Conservation (phyloP, 2,329 filamentous ascomycete genomes). For the Lojkania enalia region DNA sequence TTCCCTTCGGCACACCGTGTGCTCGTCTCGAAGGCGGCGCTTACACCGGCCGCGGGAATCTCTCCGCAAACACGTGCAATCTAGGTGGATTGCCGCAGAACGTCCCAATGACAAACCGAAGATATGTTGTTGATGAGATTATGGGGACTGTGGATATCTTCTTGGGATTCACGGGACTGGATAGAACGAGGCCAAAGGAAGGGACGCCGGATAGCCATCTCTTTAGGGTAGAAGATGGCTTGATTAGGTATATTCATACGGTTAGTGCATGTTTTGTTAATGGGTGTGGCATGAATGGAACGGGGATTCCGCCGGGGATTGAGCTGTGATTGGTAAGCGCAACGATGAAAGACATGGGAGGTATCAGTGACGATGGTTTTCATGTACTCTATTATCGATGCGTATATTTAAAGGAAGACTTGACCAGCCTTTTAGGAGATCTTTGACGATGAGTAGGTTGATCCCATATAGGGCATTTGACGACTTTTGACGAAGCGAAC, state of each 20-base stretch:
- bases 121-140: slow-evolving; percentile 11
- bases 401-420: too few relatives aligned
- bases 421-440: too few relatives aligned
- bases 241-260: slow-evolving; percentile 14
- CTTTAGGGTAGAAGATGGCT: slow-evolving; percentile 13
- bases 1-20: slow-evolving; percentile 11
- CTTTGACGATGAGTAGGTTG: too few relatives aligned
- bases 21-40: slow-evolving; percentile 9
- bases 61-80: slow-evolving; percentile 5
- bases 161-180: slow-evolving; percentile 1
- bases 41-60: slow-evolving; percentile 6
- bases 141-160: slow-evolving; percentile 7
- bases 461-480: too few relatives aligned
- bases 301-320: slow-evolving; percentile 3
- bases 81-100: slow-evolving; percentile 1
- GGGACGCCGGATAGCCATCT: slow-evolving; percentile 9
- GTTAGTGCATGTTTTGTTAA: slow-evolving; percentile 12
- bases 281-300: slow-evolving; percentile 17
- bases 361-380: too few relatives aligned
- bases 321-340: too few relatives aligned
- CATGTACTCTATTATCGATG: too few relatives aligned
- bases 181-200: slow-evolving; percentile 1
- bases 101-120: slow-evolving; percentile 3
- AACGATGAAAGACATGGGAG: too few relatives aligned
- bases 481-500: too few relatives aligned